Conservation (phyloP, 2,329 filamentous ascomycete genomes). For the Chalara sp. region DNA sequence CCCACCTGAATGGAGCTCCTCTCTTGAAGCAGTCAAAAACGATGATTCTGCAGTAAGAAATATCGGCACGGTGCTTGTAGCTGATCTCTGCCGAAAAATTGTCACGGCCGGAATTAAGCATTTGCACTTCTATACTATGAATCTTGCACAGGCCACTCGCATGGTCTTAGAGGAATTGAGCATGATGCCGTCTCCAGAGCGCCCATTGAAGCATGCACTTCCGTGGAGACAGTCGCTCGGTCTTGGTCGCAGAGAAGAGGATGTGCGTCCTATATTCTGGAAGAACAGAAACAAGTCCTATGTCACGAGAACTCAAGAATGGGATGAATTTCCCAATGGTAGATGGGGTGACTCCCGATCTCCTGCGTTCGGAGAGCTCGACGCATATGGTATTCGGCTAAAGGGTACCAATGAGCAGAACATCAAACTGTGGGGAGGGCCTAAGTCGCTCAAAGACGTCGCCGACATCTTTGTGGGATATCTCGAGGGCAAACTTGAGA, state of each 20-base stretch:
- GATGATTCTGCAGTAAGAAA: slow-evolving; percentile 90
- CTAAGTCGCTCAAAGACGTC: slow-evolving; percentile 71
- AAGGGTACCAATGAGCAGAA: slow-evolving; percentile 96
- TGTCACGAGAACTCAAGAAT: slow-evolving; percentile 89
- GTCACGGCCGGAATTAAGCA: slow-evolving; percentile 77
- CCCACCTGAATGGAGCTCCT: slow-evolving; percentile 72
- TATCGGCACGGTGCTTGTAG: slow-evolving; percentile 79
- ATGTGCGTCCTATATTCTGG: slow-evolving; percentile 98
- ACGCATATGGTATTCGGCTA: slow-evolving; percentile 88
- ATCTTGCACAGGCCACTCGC: slow-evolving; percentile 85
- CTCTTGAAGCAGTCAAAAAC: slow-evolving; percentile 89
- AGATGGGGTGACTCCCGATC: slow-evolving; percentile 97
- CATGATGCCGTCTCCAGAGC: slow-evolving; percentile 69
- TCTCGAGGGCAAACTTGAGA: slow-evolving; percentile 71
- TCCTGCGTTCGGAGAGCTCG: slow-evolving; percentile 90
- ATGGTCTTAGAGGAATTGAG: slow-evolving; percentile 90
- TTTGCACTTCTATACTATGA: slow-evolving; percentile 99
- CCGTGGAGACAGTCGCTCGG: slow-evolving; percentile 95
- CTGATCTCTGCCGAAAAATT: slow-evolving; percentile 83
- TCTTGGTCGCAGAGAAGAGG: slow-evolving; percentile 81
- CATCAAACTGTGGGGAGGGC: slow-evolving; percentile 89
- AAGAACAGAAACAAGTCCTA: slow-evolving; percentile 95
- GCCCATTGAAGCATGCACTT: slow-evolving; percentile 79
- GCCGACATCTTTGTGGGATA: slow-evolving; percentile 80
- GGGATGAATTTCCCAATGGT: slow-evolving; percentile 98